Base-by-base conservation (phyloP, 768 basidiomycete species). In the Suillus tomentosus region DNA sequence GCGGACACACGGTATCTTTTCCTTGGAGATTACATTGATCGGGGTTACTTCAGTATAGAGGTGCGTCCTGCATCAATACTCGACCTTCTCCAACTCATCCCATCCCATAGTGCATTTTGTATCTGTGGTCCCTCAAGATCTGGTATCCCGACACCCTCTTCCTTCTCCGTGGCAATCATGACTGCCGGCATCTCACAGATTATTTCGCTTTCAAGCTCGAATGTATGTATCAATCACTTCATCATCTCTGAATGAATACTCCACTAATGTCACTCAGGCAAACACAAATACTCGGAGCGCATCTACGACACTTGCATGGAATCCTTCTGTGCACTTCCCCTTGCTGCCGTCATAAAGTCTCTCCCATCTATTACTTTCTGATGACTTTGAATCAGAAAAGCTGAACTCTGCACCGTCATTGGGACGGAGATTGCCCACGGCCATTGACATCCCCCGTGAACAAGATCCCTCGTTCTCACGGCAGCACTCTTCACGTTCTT, bases 161-260 rank as follows among this genome's bases (percentile, higher is more conserved):
- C 84, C 86, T 99, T 47, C 85, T 99, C 42, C 93, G 97, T 58
- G 97, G 97, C 57, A 99, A 99, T 72, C 97, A 99, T 77, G 97
- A 99, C 80, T 99, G 97, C 75, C 89, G 97, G 57, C 97, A 99
- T 80, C 79, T 99, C 75, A 99, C 96, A 24, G 96, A 99, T 73
- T 98, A 99, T 78, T 99, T 97, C 74, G 98, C 96, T 42, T 99
- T 99, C 85, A 99, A 97, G 78, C 89, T 97, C 34, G 96, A 98
- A 82, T 97, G 96, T 95, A 73, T 72, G 93, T 79, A 48, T 4
- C 40, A 36, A 0, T 50, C 50, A 50, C 36, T 62, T 47, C 19
- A 47, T 56, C n/a, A 47, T 56, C n/a, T 66, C 27, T 57, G 42
- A 14, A 27, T 31, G 6, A 57, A 62, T 64, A 60, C 65, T 62